phyloP scores from a whole-genome alignment of 1,139 yeast species.

The Saccharomyces hybrid region DNA sequence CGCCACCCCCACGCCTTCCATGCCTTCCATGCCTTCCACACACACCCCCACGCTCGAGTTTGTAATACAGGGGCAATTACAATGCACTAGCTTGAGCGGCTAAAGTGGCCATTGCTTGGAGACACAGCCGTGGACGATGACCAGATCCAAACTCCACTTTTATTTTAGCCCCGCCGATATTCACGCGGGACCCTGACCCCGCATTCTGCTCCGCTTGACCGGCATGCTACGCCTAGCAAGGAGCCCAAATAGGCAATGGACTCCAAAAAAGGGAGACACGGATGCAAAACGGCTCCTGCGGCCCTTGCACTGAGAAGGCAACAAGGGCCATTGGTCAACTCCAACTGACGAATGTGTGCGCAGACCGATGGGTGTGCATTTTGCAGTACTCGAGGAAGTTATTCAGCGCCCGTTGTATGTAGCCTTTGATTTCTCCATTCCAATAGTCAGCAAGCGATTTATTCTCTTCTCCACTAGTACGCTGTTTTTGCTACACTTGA shows the following conservation, averaged over 20 bases:
- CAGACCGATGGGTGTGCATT: too few species aligned
- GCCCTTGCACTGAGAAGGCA: not conserved
- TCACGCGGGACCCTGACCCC: constrained; percentile 1
- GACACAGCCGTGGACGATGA: too few species aligned
- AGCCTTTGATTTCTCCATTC: not conserved
- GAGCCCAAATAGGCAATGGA: not conserved
- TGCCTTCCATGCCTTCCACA: too few species aligned
- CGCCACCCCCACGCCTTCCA: too few species aligned
- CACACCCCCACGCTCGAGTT: too few species aligned
- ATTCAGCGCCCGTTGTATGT: not conserved
- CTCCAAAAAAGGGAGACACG: not conserved
- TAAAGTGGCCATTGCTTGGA: too few species aligned
- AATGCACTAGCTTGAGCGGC: too few species aligned
- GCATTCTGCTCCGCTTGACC: not conserved
- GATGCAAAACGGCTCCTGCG: not conserved
- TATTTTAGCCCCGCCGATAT: not conserved
- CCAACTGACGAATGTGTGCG: not conserved
- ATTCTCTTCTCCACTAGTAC: not conserved
- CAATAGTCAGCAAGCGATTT: not conserved
- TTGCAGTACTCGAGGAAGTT: not conserved
- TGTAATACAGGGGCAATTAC: too few species aligned
- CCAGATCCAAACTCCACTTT: too few species aligned
- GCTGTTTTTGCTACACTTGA: not conserved
- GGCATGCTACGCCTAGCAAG: not conserved
- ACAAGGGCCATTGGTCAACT: not conserved